Evolutionary conservation across 768 basidiomycete species (phyloP), one percentile per base, ranked within the genome.

Genomic region (Suillus ampliporus): DNA sequence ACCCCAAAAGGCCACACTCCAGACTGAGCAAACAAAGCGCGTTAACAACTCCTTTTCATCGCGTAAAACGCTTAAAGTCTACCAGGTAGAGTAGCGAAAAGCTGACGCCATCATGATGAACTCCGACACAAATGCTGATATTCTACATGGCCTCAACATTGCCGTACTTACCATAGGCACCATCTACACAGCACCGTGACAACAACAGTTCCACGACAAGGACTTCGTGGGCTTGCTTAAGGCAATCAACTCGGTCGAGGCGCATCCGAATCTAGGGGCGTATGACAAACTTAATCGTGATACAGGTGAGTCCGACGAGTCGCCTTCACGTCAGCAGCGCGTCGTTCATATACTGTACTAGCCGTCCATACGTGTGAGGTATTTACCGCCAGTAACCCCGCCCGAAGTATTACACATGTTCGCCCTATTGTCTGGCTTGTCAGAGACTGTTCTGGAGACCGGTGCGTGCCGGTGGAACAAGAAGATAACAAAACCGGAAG

Each of bases 111-210:
- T n/a, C n/a, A n/a, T n/a, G n/a, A 86, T 97, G 58, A 77, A 86
- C 38, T 94, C 95, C 0, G 79, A 86, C 63, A 82, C 88, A 14
- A 96, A 94, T 76, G 80, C 82, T 10, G 79, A 87, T 58, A 78
- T 95, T 28, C 82, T 98, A 52, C 81, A 87, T 1, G 77, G 80
- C 35, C 86, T 84, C 28, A 84, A 85, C 28, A 94, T 90, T 1
- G 90, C 98, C 28, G 94, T 99, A n/a, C n/a, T n/a, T n/a, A 97
- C 97, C 2, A 83, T 99, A 23, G 97, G 97, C 52, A 93, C 90
- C 17, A 86, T 99, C 53, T 21, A 53, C 34, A 21, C 52, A 35
- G 21, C 52, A 53, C n/a, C n/a, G n/a, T n/a, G n/a, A n/a, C n/a
- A n/a, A n/a, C n/a, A 35, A 35, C 52, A 21, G 34, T 53, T 53